phyloP scores from a whole-genome alignment of 2,329 filamentous ascomycete genomes.

The Epichloe elymi region DNA sequence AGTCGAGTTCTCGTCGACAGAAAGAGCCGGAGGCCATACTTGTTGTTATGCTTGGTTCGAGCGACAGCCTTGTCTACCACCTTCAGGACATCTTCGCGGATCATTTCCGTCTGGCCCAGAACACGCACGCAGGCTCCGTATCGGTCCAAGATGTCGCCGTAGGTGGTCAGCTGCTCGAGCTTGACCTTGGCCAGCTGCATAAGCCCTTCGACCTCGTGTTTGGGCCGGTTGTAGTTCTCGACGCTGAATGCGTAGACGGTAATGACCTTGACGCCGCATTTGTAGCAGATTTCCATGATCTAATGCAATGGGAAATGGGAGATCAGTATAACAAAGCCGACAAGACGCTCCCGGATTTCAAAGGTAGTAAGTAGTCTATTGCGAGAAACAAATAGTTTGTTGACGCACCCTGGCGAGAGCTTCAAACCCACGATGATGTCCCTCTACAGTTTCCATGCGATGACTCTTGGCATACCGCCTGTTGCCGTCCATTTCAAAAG shows the following conservation, averaged over 20 bases:
- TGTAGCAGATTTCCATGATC: constrained; percentile 97
- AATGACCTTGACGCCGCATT: constrained; percentile 88
- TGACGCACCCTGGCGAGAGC: constrained; percentile 69
- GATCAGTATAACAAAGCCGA: background rate
- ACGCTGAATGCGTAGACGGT: constrained; percentile 98
- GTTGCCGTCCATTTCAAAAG: constrained; percentile 99
- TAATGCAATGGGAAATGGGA: constrained; percentile 17
- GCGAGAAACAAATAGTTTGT: background rate
- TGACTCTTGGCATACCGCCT: constrained; percentile 79
- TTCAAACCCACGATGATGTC: constrained; percentile 91
- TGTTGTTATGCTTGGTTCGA: constrained; percentile 75
- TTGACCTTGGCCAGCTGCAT: constrained; percentile 98
- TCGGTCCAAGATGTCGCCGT: constrained; percentile 82
- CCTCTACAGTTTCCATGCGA: constrained; percentile 92
- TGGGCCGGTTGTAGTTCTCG: constrained; percentile 95
- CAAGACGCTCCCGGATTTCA: background rate
- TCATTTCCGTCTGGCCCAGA: constrained; percentile 69
- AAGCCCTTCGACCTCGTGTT: constrained; percentile 89
- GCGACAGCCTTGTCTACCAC: constrained; percentile 78
- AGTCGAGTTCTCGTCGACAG: background rate
- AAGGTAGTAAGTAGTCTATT: background rate
- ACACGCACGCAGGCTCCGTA: constrained; percentile 84
- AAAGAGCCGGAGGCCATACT: constrained; percentile 29
- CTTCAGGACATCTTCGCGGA: constrained; percentile 77
- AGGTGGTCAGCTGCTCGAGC: constrained; percentile 78